Evolutionary conservation across 306 rosid genomes (phyloP).

Genomic region (Vachellia pachyceras): DNA sequence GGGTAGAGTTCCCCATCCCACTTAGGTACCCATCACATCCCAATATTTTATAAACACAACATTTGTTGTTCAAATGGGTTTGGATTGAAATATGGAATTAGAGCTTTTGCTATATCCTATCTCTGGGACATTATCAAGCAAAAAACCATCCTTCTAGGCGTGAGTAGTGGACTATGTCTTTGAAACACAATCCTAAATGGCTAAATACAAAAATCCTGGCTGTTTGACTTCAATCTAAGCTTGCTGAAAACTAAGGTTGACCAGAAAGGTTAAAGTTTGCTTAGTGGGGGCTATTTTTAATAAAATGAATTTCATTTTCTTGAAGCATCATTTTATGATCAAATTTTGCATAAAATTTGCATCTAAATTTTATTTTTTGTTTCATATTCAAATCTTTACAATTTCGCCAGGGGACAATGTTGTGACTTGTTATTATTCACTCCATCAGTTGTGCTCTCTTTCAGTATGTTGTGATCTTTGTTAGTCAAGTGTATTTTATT

Average conservation of each 20-base stretch:
- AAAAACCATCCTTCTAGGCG: not conserved
- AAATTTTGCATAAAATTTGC: not conserved
- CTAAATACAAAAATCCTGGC: not conserved
- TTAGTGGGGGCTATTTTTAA: not conserved
- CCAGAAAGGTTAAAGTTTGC: not conserved
- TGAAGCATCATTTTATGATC: not conserved
- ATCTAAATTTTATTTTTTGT: not conserved
- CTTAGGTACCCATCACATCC: no score
- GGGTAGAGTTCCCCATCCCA: no score
- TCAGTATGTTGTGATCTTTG: conserved; percentile 17
- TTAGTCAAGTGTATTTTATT: conserved; percentile 38
- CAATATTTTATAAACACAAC: not conserved
- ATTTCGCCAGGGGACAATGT: not conserved
- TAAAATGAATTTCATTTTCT: not conserved
- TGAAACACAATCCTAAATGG: conserved; percentile 1
- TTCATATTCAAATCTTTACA: not conserved
- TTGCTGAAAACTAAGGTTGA: conserved; percentile 7
- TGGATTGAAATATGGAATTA: no score
- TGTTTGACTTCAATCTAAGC: not conserved
- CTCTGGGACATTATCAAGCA: conserved; percentile 5
- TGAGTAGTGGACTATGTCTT: not conserved
- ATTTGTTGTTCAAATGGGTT: no score
- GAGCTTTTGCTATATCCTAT: conserved; percentile 1
- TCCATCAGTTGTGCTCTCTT: not conserved
- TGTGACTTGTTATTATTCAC: not conserved